phyloP scores from a whole-genome alignment of 1,284 basidiomycete species.

The Veloporphyrellus conicus region DNA sequence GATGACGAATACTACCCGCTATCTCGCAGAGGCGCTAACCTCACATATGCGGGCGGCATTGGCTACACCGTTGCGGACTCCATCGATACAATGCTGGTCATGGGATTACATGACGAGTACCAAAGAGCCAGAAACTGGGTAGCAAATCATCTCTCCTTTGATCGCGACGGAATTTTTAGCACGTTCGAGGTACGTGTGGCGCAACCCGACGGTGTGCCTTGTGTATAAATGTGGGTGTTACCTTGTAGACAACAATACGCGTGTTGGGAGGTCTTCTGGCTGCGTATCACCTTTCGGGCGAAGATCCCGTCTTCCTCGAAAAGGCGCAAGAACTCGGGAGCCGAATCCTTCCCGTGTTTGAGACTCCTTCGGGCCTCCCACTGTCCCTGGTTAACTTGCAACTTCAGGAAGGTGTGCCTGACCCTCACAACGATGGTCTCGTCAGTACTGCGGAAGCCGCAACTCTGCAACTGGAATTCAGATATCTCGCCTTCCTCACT shows the following conservation, averaged over 20 bases:
- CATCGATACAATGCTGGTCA: constrained; percentile 82
- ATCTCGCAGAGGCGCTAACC: constrained; percentile 67
- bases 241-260: constrained; percentile 68
- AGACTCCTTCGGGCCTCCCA: constrained; percentile 79
- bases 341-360: constrained; percentile 81
- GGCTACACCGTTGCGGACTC: constrained; percentile 84
- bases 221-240: constrained; percentile 6
- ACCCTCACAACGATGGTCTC: constrained; percentile 60
- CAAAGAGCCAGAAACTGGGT: constrained; percentile 78
- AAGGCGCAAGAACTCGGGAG: constrained; percentile 79
- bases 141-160: constrained; percentile 64
- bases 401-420: constrained; percentile 58
- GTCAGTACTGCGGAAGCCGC: constrained; percentile 83
- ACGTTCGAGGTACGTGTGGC: constrained; percentile 77
- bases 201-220: neutral
- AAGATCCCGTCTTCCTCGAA: constrained; percentile 67
- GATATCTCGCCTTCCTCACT: constrained; percentile 81
- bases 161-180: constrained; percentile 78
- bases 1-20: constrained; percentile 87
- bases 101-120: constrained; percentile 82
- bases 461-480: constrained; percentile 85
- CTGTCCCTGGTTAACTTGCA: constrained; percentile 76
- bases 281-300: constrained; percentile 69
- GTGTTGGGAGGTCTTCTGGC: constrained; percentile 81
- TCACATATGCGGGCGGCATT: constrained; percentile 71